Percentiles rank a stretch among this genome's conserved stretches.
phyloP scores from a whole-genome alignment of 2,329 filamentous ascomycete genomes.

The Epichloe amarillans region DNA sequence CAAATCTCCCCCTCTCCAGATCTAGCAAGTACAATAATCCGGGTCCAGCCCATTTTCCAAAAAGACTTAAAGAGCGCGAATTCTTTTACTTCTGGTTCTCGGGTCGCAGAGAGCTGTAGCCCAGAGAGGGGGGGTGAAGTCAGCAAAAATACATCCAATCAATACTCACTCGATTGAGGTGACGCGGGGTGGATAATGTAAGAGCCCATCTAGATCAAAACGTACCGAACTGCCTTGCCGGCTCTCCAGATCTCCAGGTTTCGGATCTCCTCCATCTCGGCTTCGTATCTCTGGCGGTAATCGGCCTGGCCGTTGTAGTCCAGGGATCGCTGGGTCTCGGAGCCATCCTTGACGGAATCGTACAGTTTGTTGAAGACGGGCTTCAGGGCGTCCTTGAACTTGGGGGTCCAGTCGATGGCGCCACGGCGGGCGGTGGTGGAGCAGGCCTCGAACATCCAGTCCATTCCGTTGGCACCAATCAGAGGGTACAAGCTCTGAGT shows the following conservation, averaged over 20 bases:
- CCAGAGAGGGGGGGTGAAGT: background rate
- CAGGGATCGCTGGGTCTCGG: constrained; percentile 90
- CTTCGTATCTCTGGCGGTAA: constrained; percentile 95
- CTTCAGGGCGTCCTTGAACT: constrained; percentile 97
- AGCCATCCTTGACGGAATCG: constrained; percentile 78
- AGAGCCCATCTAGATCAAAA: constrained; percentile 6
- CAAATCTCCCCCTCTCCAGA: background rate
- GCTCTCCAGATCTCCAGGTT: constrained; percentile 98
- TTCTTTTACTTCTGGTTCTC: constrained; percentile 65
- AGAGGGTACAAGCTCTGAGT: constrained; percentile 96
- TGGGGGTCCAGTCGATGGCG: constrained; percentile 95
- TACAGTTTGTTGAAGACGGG: constrained; percentile 97
- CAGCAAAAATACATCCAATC: background rate
- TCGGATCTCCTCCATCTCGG: constrained; percentile 97
- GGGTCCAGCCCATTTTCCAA: constrained; percentile 1
- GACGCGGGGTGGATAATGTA: no score
- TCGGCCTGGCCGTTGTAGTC: constrained; percentile 94
- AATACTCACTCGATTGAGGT: background rate
- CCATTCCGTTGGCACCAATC: constrained; percentile 96
- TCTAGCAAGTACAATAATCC: constrained; percentile 3
- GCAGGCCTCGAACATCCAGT: constrained; percentile 99
- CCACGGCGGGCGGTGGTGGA: constrained; percentile 96
- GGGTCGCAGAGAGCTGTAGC: constrained; percentile 56
- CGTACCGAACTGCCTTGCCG: constrained; percentile 86
- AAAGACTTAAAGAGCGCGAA: background rate